Conservation (phyloP, 495 filamentous ascomycete genomes). For the Hypomontagnella submonticulosa region DNA sequence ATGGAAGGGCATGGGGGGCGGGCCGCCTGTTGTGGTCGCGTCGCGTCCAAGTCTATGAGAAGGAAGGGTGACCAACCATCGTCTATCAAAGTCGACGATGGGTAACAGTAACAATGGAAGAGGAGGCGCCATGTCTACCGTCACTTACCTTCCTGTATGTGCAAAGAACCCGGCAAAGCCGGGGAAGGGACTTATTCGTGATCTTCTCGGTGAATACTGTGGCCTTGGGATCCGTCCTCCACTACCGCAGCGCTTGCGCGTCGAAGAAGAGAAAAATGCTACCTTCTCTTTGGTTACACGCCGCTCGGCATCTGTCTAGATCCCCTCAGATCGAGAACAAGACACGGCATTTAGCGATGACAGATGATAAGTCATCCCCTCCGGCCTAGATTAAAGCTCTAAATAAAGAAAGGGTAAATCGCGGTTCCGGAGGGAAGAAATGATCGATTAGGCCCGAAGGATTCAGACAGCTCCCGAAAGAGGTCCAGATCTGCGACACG, state of each 20-base stretch:
- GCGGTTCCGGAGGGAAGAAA: constrained; percentile 18
- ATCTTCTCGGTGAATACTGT: constrained; percentile 32
- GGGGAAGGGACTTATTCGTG: constrained; percentile 17
- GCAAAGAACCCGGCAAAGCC: constrained; percentile 19
- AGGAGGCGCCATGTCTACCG: constrained; percentile 23
- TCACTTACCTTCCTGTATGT: constrained; percentile 21
- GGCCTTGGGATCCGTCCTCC: constrained; percentile 11
- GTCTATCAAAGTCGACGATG: constrained; percentile 11
- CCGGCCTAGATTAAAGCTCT: constrained; percentile 13
- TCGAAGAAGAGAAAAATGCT: constrained; percentile 30
- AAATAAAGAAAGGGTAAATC: constrained; percentile 11
- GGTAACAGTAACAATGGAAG: constrained; percentile 38
- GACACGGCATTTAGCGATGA: not conserved
- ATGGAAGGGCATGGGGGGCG: not conserved
- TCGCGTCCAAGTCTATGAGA: constrained; percentile 22
- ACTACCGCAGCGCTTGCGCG: constrained; percentile 33
- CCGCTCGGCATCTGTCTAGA: constrained; percentile 4
- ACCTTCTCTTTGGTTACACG: constrained; percentile 24
- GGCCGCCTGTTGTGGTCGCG: constrained; percentile 34
- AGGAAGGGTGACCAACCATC: constrained; percentile 21
- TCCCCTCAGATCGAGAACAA: not conserved
- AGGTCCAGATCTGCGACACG: constrained; percentile 25
- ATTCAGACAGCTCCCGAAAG: constrained; percentile 28
- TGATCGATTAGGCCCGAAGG: constrained; percentile 31
- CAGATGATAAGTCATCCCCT: not conserved